phyloP scores from a whole-genome alignment of 345 rosid species.

The Pugionium cornutum region DNA sequence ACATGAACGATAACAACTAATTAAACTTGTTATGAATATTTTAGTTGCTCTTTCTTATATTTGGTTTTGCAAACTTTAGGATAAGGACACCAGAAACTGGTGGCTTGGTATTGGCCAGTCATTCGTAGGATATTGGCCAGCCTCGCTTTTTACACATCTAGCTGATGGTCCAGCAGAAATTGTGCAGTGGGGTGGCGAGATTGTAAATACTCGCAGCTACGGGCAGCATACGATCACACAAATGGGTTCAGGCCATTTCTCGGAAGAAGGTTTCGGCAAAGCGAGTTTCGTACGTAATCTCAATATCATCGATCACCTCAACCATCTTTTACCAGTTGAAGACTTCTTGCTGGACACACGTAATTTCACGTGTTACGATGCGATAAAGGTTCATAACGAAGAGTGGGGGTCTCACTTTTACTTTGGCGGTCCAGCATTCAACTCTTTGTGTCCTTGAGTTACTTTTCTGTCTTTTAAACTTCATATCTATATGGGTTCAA shows the following conservation, averaged over 20 bases:
- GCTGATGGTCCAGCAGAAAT: constrained; percentile 65
- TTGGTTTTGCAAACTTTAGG: constrained; percentile 39
- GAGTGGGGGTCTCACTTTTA: constrained; percentile 78
- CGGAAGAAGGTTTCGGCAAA: constrained; percentile 60
- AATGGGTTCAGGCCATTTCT: constrained; percentile 81
- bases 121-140: constrained; percentile 83
- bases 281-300: constrained; percentile 62
- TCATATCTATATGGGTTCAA: too few relatives aligned
- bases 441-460: constrained; percentile 39
- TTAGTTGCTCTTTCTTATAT: not conserved
- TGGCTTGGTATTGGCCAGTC: constrained; percentile 74
- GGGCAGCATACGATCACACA: constrained; percentile 70
- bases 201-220: constrained; percentile 58
- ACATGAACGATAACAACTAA: too few relatives aligned
- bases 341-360: constrained; percentile 49
- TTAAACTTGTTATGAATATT: too few relatives aligned
- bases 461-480: too few relatives aligned
- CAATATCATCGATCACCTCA: constrained; percentile 55
- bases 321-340: constrained; percentile 48
- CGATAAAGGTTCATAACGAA: constrained; percentile 52
- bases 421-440: constrained; percentile 72
- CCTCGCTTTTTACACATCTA: constrained; percentile 69
- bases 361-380: constrained; percentile 65
- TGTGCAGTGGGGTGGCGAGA: constrained; percentile 82
- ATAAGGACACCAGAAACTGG: constrained; percentile 69